These are phyloP conservation scores for Aspergillus haitiensis DNA, from an alignment of 495 filamentous ascomycete species.

Conservation along the genomic window DNA sequence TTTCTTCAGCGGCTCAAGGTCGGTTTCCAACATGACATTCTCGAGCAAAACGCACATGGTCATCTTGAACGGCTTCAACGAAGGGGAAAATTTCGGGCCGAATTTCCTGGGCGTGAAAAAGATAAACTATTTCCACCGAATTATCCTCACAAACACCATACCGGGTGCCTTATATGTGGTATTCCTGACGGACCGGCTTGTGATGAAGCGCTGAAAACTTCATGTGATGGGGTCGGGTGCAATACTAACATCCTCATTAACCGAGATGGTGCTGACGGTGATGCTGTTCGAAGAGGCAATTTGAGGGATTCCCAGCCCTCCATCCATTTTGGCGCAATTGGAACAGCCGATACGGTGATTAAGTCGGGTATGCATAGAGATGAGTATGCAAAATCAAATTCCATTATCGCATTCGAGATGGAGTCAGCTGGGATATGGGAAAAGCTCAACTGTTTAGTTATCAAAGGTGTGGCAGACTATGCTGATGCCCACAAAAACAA, in stretches of 20 bases:
- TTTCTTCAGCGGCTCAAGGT: not conserved
- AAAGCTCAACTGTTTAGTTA: not conserved
- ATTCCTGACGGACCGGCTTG: not conserved
- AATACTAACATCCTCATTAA: not conserved
- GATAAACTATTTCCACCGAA: not conserved
- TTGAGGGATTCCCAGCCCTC: not conserved
- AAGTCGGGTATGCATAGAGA: not conserved
- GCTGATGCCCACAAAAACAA: conserved; percentile 38
- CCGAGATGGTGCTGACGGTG: no score
- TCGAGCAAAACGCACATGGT: not conserved
- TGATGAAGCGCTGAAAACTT: not conserved
- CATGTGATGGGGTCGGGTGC: not conserved
- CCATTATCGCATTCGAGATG: not conserved
- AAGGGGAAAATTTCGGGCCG: not conserved
- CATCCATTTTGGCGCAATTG: not conserved
- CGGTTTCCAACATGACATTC: not conserved
- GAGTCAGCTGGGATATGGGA: not conserved
- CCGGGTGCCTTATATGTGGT: not conserved
- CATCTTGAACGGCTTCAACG: not conserved
- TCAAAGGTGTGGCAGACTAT: conserved; percentile 34
- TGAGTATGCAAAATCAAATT: not conserved
- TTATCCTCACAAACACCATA: not conserved
- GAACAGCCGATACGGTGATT: not conserved
- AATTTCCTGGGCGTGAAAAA: not conserved
- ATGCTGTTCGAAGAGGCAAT: no score